Evolutionary conservation across 228 moss, liverwort and hornwort genomes (phyloP).

Genomic region (Sphagnum fallax): DNA sequence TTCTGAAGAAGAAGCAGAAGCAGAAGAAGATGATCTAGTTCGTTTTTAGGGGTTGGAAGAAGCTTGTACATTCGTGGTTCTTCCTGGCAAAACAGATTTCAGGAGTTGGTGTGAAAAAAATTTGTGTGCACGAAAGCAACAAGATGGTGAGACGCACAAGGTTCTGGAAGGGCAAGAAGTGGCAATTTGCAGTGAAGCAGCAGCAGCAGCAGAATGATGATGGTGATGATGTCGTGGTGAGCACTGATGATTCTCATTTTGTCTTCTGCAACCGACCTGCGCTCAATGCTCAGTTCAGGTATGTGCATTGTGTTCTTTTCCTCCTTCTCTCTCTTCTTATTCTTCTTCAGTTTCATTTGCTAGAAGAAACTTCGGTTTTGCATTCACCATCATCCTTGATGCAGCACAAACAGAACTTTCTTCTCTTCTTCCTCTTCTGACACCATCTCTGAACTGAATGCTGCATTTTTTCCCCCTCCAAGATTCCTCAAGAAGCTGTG

Average conservation of each 20-base stretch:
- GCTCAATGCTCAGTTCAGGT: conserved; percentile 20
- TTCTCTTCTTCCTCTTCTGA: too few relatives aligned
- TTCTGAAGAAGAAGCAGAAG: too few relatives aligned
- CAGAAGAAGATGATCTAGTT: too few relatives aligned
- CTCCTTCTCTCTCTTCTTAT: neutral
- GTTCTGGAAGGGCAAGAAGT: conserved; percentile 17
- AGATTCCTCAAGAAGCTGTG: neutral
- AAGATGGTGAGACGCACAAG: conserved; percentile 14
- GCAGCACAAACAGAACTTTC: too few relatives aligned
- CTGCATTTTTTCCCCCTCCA: neutral
- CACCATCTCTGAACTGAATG: too few relatives aligned
- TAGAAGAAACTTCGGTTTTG: too few relatives aligned
- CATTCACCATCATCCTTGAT: too few relatives aligned
- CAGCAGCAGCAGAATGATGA: too few relatives aligned
- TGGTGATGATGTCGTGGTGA: conserved; percentile 1
- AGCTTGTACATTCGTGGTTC: too few relatives aligned
- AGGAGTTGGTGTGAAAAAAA: too few relatives aligned
- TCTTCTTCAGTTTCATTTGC: neutral
- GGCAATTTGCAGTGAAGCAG: conserved; percentile 19
- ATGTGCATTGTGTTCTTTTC: neutral
- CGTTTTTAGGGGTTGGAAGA: too few relatives aligned
- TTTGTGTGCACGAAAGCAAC: neutral
- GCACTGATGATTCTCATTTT: conserved; percentile 16
- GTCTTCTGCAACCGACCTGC: conserved; percentile 19
- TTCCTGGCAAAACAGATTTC: too few relatives aligned